Evolutionary conservation across 768 basidiomycete genomes (phyloP).

Genomic region (Tremella mesenterica): DNA sequence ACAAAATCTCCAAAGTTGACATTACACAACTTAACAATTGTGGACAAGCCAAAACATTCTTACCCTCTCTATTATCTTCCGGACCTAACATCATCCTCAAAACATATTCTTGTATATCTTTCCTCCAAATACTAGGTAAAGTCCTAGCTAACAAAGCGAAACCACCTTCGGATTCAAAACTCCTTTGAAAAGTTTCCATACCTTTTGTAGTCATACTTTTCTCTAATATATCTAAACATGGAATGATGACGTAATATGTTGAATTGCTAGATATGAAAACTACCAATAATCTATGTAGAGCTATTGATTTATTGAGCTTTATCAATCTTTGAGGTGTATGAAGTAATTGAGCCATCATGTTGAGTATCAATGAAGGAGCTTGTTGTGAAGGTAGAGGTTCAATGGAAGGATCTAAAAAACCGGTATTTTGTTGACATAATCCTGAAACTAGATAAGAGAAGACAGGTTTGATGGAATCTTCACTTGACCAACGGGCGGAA

Average conservation of each 20-base stretch:
- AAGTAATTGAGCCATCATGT: constrained; percentile 57
- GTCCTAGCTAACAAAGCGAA: constrained; percentile 67
- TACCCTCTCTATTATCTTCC: constrained; percentile 4
- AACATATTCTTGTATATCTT: constrained; percentile 57
- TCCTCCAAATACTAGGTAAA: constrained; percentile 61
- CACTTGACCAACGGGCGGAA: constrained; percentile 34
- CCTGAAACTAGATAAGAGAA: constrained; percentile 78
- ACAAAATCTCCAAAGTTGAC: constrained; percentile 57
- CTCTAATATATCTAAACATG: constrained; percentile 35
- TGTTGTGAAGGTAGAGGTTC: constrained; percentile 30
- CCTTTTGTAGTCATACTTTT: constrained; percentile 46
- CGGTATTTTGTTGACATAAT: constrained; percentile 49
- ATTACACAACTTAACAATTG: constrained; percentile 61
- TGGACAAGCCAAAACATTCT: constrained; percentile 16
- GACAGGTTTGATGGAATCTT: constrained; percentile 62
- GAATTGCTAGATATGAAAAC: constrained; percentile 74
- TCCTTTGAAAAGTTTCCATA: constrained; percentile 67
- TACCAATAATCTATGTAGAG: constrained; percentile 67
- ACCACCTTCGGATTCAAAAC: constrained; percentile 76
- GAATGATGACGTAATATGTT: constrained; percentile 47
- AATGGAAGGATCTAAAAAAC: constrained; percentile 47
- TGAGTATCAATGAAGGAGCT: constrained; percentile 50
- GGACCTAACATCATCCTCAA: constrained; percentile 61
- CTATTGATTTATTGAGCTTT: constrained; percentile 66
- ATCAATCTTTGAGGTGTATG: constrained; percentile 53